Evolutionary conservation across 306 rosid species (phyloP), one percentile per base, ranked within the genome.

Genomic region (Styphnolobium japonicum): DNA sequence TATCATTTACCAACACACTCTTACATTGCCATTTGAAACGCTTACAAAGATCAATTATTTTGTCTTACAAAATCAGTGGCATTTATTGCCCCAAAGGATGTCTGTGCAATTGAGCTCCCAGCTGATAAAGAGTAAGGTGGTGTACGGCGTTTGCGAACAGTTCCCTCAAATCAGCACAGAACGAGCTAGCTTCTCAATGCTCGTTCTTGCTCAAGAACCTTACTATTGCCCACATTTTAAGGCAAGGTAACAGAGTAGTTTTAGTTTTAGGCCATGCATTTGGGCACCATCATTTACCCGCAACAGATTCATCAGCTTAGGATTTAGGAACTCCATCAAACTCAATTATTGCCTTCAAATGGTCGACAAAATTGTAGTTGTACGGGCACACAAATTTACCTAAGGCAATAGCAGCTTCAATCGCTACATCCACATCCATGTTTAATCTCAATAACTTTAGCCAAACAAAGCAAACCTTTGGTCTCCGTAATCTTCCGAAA

Each of bases 381-480:
- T 91, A 95, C 0, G n/a, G 25, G 49, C 87, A 86, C 71, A 87
- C 93, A 85, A 94, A 92, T 87, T 92, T 92, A 9, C 61, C 87
- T 84, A 92, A 77, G 1, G 97, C 90, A 86, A 83, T 29, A 18
- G 86, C 88, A 68, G 92, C 89, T 88, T 92, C 97, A 1, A 77
- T 82, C 6, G 91, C 97, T 19, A 92, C 91, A 71, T 88, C 85
- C 51, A 86, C 78, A 67, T 94, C 73, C 64, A 3, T 65, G 55
- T 77, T 87, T 92, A 4, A 62, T 77, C 86, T 91, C 94, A 31
- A 94, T 80, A 49, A 94, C 86, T 87, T 89, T 92, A 0, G 98
- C 97, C 72, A 94, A 70, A 85, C 93, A 94, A 76, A 92, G 81
- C 89, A 94, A 88, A 45, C 98, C 98, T 86, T 89, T 94, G 0